Evolutionary conservation across 441 rosid species (phyloP).

Genomic region (Heliophila coronopifolia): DNA sequence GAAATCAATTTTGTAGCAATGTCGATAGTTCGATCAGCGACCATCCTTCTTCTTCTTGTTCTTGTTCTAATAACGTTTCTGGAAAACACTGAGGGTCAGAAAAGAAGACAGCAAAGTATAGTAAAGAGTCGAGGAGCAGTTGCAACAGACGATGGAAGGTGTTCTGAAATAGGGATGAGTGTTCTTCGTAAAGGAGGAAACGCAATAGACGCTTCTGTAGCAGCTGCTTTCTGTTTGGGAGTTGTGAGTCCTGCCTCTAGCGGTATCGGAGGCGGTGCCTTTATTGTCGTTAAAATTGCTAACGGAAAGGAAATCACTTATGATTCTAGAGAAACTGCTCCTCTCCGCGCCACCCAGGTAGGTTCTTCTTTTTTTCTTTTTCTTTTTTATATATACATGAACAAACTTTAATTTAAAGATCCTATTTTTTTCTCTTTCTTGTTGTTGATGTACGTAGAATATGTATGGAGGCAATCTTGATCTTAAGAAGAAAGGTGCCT

Average conservation of each 20-base stretch:
- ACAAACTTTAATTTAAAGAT: too few species aligned
- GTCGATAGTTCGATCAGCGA: conserved; percentile 19
- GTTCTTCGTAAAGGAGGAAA: conserved; percentile 46
- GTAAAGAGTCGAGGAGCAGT: conserved; percentile 42
- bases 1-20: conserved; percentile 17
- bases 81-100: conserved; percentile 23
- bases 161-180: conserved; percentile 41
- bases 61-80: conserved; percentile 19
- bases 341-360: conserved; percentile 41
- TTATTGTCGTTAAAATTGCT: conserved; percentile 36
- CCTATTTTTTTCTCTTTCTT: too few species aligned
- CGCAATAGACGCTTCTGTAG: conserved; percentile 54
- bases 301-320: conserved; percentile 32
- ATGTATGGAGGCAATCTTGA: conserved; percentile 40
- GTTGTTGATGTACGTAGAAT: conserved; percentile 27
- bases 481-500: conserved; percentile 37
- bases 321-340: conserved; percentile 64
- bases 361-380: too few species aligned
- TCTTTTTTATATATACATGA: too few species aligned
- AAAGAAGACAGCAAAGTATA: conserved; percentile 32
- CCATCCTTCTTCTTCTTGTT: conserved; percentile 28
- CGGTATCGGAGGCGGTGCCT: conserved; percentile 66
- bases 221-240: conserved; percentile 47
- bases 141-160: conserved; percentile 49
- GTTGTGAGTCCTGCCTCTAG: conserved; percentile 58